Base-by-base conservation (phyloP, 768 basidiomycete species). In the Saitozyma sp. region DNA sequence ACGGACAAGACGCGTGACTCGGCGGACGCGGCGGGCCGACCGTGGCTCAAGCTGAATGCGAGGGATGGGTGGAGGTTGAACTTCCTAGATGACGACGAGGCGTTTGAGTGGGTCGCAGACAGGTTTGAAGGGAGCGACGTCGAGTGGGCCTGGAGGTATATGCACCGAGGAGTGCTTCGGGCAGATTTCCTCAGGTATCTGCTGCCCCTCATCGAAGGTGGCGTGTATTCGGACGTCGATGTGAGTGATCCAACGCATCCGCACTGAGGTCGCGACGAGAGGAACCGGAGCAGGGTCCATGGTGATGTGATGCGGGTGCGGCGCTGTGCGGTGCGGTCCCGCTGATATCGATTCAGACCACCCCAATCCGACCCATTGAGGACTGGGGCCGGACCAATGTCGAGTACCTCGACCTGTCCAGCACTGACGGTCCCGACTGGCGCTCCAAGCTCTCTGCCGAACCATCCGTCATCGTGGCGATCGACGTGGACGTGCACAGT, bases 181-280 rank as follows among this genome's bases (percentile, higher is more conserved):
- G 75, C 75, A 43, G 75, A 74, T 56, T 74, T 77, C 55, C 61
- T 77, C 50, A 51, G 73, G 29, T 77, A 77, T 59, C 59, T 77
- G 19, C 53, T 77, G 11, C 65, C 71, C 17, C 49, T 77, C 17
- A 48, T 77, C 2, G 48, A 69, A 38, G 75, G 75, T 8, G 75
- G 75, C 13, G 69, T 74, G 40, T 77, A 77, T 49, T 67, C 71
- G 20, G 75, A 77, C 58, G 75, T 74, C 17, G 73, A 77, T 51
- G 75, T 77, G 61, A 77, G 75, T 68, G 16, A 11, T 7, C 20
- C 53, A 7, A 20, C 17, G 16, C 38, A 38, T 19, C 11, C 16
- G 20, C 20, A 37, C 20, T 7, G 16, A 54, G 8, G 39, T 48
- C 6, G 14, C 46, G 2, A 5, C 29, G 29, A 29, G 29, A 29